Evolutionary conservation across 495 filamentous ascomycete species (phyloP), one percentile per base, ranked within the genome.

Genomic region (Aspergillus diversus): DNA sequence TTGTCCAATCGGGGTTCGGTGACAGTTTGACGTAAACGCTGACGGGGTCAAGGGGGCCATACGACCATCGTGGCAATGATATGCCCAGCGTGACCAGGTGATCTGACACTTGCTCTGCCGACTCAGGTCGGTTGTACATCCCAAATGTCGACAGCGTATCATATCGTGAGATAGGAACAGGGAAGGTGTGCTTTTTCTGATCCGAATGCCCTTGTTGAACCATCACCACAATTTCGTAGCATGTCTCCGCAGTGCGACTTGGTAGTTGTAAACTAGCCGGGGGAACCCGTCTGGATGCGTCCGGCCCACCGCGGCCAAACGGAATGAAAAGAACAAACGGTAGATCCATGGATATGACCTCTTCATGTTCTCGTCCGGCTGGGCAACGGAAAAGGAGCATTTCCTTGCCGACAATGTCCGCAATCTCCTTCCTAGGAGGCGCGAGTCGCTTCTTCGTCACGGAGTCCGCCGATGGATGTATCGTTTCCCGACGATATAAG

Each of bases 291-390:
- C 90, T 80, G 35, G 93, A 93, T 31, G 87, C 87, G 76, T 97
- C 95, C 71, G 93, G 90, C 13, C 92, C 91, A 4, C 91, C 90
- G 69, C 92, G 87, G 16, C 93, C 93, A 71, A 92, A 97, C 3
- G 96, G 95, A 71, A 99, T 97, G 77, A 98, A 97, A 51, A 99
- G 84, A 15, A 97, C 90, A 67, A 99, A 99, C 8, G 95, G 95
- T 37, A 99, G 80, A 71, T 99, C 96, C 95, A 99, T 99, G n/a
- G 89, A 88, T 64, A 96, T 87, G 16, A 99, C 89, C 63, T 85
- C 89, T 68, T 98, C 95, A 58, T 86, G 89, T 67, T 96, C 90
- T 71, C 84, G 91, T 17, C 94, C 93, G 7, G 88, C 81, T 3
- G 88, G 82, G 71, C 93, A 97, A 60, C 93, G 88, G 70, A 92